phyloP scores from a whole-genome alignment of 2,329 filamentous ascomycete species.

The Hymenoscyphus repandus region DNA sequence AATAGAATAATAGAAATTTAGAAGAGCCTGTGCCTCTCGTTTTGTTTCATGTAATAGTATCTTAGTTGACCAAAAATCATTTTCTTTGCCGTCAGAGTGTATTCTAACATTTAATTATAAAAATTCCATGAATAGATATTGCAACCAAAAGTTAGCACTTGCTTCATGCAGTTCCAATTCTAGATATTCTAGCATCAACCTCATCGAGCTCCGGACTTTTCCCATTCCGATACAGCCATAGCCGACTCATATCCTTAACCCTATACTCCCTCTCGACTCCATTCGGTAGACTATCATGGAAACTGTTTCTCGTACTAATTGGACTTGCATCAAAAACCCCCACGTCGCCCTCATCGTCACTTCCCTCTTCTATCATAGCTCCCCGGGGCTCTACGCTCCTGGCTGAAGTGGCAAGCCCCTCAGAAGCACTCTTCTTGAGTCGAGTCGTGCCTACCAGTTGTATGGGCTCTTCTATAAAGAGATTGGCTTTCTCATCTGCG shows the following conservation, averaged over 20 bases:
- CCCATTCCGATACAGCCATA: slow-evolving; percentile 8
- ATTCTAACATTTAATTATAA: background rate
- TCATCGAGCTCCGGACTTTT: slow-evolving; percentile 1
- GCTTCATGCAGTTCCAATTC: background rate
- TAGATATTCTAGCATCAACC: background rate
- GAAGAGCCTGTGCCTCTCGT: too few relatives aligned
- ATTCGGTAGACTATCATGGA: background rate
- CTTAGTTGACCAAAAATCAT: too few relatives aligned
- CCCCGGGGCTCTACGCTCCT: background rate
- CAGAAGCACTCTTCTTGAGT: background rate
- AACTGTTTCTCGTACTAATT: slow-evolving; percentile 3
- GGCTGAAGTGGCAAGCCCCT: background rate
- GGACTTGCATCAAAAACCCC: slow-evolving; percentile 24
- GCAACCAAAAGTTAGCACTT: background rate
- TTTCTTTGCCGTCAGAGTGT: too few relatives aligned
- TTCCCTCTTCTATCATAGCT: slow-evolving; percentile 10
- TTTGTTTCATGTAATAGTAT: too few relatives aligned
- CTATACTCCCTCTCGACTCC: slow-evolving; percentile 3
- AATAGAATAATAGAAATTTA: too few relatives aligned
- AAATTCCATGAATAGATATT: background rate
- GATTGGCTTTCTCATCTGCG: slow-evolving; percentile 10
- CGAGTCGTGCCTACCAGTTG: slow-evolving; percentile 4
- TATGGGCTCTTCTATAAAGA: slow-evolving; percentile 23
- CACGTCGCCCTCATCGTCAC: slow-evolving; percentile 17
- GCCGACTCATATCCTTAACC: slow-evolving; percentile 4